Percentiles rank a stretch among this genome's conserved stretches.
phyloP scores from a whole-genome alignment of 164 flowering plant genomes.

The Vitis cinerea region DNA sequence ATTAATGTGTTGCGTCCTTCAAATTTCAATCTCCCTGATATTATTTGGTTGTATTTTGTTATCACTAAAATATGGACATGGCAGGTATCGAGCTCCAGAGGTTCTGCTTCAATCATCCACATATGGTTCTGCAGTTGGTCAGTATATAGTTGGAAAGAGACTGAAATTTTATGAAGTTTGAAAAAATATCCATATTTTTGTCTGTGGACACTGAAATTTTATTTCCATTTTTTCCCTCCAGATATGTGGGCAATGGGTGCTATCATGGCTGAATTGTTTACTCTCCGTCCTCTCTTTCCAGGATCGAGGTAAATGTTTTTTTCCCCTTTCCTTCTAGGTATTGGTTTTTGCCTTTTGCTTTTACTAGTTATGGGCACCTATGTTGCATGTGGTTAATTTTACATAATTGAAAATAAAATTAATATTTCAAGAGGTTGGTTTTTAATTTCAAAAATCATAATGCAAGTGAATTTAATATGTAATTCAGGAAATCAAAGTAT shows the following conservation, averaged over 20 bases:
- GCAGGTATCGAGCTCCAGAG: constrained; percentile 98
- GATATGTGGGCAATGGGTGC: constrained; percentile 99
- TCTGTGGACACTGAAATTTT: neutral
- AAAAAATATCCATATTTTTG: neutral
- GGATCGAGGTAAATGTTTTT: constrained; percentile 62
- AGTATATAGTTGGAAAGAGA: constrained; percentile 22
- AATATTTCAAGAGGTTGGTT: no score
- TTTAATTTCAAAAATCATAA: no score
- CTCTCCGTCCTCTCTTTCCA: constrained; percentile 89
- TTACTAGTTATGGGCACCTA: no score
- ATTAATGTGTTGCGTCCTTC: neutral
- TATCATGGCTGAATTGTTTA: constrained; percentile 88
- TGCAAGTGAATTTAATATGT: no score
- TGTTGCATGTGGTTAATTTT: neutral
- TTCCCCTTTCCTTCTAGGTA: neutral
- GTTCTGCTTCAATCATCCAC: constrained; percentile 80
- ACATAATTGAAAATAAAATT: neutral
- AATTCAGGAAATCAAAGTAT: no score
- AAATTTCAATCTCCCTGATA: neutral
- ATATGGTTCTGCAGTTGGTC: constrained; percentile 88
- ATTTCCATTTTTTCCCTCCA: constrained; percentile 17
- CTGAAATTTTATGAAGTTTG: neutral
- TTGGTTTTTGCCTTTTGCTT: neutral
- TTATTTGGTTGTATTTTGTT: neutral
- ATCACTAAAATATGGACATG: neutral